Conservation (phyloP, 306 rosid genomes). For the Trichosanthes cucumerina region DNA sequence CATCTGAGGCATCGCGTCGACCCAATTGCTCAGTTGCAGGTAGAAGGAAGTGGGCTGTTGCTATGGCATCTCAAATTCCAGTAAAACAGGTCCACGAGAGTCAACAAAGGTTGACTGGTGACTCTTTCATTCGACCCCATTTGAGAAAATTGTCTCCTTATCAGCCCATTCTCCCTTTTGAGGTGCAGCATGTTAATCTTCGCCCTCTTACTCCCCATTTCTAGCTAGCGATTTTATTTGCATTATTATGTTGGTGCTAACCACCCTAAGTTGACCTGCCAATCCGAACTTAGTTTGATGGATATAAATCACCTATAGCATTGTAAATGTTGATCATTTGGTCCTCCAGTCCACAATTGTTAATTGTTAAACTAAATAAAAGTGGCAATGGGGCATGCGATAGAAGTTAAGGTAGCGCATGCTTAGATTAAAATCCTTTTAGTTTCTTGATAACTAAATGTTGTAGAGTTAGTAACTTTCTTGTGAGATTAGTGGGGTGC, state of each 20-base stretch:
- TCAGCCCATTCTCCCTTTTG: conserved; percentile 91
- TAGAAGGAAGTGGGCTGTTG: conserved; percentile 27
- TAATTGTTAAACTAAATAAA: too few species aligned
- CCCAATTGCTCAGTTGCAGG: conserved; percentile 26
- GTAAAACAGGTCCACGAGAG: conserved; percentile 32
- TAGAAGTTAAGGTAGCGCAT: too few species aligned
- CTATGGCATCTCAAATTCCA: conserved; percentile 54
- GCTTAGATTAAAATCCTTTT: too few species aligned
- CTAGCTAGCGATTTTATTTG: background rate
- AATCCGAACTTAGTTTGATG: background rate
- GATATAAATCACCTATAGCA: background rate
- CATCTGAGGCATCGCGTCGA: conserved; percentile 17
- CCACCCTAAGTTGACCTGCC: background rate
- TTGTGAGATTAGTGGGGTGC: too few species aligned
- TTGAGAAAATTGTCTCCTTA: conserved; percentile 72
- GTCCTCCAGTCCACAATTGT: too few species aligned
- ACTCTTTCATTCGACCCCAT: conserved; percentile 79
- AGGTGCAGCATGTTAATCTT: conserved; percentile 31
- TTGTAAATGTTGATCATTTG: too few species aligned
- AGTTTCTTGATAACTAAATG: too few species aligned
- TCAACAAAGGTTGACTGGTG: conserved; percentile 40
- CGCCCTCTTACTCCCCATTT: background rate
- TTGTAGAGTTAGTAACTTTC: too few species aligned
- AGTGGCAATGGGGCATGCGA: background rate
- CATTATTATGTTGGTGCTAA: background rate